A percentile compares a stretch with the other conserved stretches of the same genome.
phyloP scores from a whole-genome alignment of 2,329 filamentous ascomycete genomes.

The Zopfia rhizophila region DNA sequence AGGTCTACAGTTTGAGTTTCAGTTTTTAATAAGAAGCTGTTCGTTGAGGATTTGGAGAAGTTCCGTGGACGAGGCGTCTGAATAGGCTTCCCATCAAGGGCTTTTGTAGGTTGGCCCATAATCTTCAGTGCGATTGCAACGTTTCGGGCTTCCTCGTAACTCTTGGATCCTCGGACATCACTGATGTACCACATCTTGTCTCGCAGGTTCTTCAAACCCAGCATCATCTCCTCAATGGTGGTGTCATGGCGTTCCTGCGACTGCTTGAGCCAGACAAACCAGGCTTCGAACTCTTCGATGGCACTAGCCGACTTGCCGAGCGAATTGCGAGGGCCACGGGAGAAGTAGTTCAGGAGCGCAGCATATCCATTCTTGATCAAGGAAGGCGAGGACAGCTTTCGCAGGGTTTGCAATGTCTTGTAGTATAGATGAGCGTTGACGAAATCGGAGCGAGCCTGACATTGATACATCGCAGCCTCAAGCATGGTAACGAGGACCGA shows the following conservation, averaged over 20 bases:
- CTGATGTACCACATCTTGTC: slow-evolving; percentile 99
- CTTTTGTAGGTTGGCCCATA: slow-evolving; percentile 73
- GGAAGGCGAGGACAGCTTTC: slow-evolving; percentile 68
- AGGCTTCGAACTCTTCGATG: slow-evolving; percentile 81
- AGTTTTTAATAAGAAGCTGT: slow-evolving; percentile 77
- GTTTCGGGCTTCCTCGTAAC: slow-evolving; percentile 87
- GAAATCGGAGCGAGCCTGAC: slow-evolving; percentile 82
- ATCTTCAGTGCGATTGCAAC: slow-evolving; percentile 88
- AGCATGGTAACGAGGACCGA: slow-evolving; percentile 76
- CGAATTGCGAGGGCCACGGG: slow-evolving; percentile 74
- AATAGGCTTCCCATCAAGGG: slow-evolving; percentile 51
- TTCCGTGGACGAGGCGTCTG: slow-evolving; percentile 54
- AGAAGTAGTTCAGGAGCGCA: slow-evolving; percentile 77
- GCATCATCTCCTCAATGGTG: slow-evolving; percentile 79
- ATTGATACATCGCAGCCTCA: slow-evolving; percentile 78
- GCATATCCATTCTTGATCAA: slow-evolving; percentile 75
- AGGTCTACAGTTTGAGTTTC: slow-evolving; percentile 89
- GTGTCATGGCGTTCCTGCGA: slow-evolving; percentile 81
- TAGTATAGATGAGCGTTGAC: slow-evolving; percentile 86
- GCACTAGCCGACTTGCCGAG: slow-evolving; percentile 76
- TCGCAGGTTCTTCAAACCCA: slow-evolving; percentile 76
- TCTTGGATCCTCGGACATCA: slow-evolving; percentile 88
- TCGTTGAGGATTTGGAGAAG: slow-evolving; percentile 58
- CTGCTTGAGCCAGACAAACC: slow-evolving; percentile 85
- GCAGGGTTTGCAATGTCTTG: slow-evolving; percentile 80